Evolutionary conservation across 306 rosid genomes (phyloP).

Genomic region (Rosa multiflora): DNA sequence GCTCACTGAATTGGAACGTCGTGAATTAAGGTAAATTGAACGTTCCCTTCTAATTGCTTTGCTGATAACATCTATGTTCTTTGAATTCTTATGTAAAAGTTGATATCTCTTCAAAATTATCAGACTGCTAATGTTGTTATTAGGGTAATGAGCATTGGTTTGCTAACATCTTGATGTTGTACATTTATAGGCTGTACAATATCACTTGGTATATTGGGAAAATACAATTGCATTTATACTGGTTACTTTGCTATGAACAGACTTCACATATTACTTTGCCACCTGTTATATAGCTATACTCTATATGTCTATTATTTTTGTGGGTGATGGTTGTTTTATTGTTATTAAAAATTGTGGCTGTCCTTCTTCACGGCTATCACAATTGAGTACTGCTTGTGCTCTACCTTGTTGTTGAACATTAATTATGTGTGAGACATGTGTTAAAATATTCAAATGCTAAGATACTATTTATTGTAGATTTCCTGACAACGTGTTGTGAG

Average conservation of each 20-base stretch:
- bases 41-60: background rate
- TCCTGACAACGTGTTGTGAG: background rate
- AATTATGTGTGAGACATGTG: background rate
- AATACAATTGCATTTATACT: background rate
- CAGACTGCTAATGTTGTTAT: background rate
- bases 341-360: background rate
- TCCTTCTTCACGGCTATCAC: background rate
- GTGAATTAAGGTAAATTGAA: constrained; percentile 55
- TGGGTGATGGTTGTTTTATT: background rate
- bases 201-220: background rate
- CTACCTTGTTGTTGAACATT: background rate
- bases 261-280: background rate
- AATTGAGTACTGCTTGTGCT: background rate
- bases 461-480: background rate
- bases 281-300: background rate
- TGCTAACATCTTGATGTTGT: background rate
- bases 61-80: background rate
- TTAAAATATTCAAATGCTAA: background rate
- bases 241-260: background rate
- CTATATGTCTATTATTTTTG: background rate
- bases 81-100: constrained; percentile 3
- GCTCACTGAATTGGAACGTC: constrained; percentile 68
- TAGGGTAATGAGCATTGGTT: background rate
- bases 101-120: background rate
- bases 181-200: background rate